Percentiles rank a stretch among this genome's conserved stretches.
Evolutionary conservation across 2,329 filamentous ascomycete species (phyloP).

Genomic region (Trichoderma atrobrunneum): DNA sequence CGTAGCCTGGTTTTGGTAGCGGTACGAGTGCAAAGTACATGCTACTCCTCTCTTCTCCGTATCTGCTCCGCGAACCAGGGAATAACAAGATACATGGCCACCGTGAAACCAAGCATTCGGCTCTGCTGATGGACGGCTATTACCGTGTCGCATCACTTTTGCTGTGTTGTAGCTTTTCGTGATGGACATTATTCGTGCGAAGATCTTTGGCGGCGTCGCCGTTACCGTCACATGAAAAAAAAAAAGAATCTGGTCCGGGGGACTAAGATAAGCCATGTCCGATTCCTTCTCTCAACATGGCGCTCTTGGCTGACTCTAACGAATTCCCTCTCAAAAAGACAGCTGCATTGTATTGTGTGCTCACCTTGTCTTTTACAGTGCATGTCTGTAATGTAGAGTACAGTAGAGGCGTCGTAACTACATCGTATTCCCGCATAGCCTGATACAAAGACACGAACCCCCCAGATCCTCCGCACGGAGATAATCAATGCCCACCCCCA

Average conservation of each 20-base stretch:
- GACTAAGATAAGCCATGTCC: neutral
- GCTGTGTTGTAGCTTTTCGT: neutral
- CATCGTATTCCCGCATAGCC: neutral
- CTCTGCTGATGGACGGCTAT: neutral
- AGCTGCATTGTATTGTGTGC: neutral
- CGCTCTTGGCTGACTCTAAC: slow-evolving; percentile 4
- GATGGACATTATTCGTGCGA: neutral
- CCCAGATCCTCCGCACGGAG: neutral
- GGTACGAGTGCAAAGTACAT: neutral
- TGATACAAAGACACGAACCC: neutral
- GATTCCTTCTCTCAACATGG: neutral
- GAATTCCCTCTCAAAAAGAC: neutral
- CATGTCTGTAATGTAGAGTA: neutral
- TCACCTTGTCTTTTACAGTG: neutral
- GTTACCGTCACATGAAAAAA: neutral
- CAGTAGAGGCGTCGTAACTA: neutral
- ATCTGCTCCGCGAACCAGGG: neutral
- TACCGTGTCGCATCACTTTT: neutral
- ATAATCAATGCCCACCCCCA: neutral
- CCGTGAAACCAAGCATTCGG: neutral
- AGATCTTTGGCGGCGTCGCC: neutral
- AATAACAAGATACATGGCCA: neutral
- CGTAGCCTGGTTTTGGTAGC: neutral
- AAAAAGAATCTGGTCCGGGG: neutral
- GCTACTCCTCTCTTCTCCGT: neutral